phyloP scores from a whole-genome alignment of 345 rosid genomes.

The Citropsis articulata region DNA sequence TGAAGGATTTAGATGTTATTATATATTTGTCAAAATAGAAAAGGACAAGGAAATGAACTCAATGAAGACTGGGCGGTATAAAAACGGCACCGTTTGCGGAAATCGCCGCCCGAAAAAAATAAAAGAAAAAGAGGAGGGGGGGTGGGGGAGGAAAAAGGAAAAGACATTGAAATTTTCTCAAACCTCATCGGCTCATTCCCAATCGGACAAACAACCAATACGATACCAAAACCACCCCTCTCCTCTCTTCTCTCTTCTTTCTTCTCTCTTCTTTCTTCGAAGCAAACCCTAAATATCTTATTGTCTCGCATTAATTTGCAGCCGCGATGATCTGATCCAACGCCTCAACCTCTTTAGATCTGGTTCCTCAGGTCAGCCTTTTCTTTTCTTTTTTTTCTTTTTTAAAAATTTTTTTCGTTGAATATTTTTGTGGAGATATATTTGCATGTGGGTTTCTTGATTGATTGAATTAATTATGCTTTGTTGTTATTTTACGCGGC shows the following conservation, averaged over 20 bases:
- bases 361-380: slow-evolving; percentile 22
- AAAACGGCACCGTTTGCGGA: slow-evolving; percentile 22
- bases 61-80: not conserved
- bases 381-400: not conserved
- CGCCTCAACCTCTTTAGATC: slow-evolving; percentile 22
- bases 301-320: not conserved
- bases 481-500: not conserved
- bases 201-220: slow-evolving; percentile 9
- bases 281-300: slow-evolving; percentile 33
- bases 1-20: not conserved
- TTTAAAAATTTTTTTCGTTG: not conserved
- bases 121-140: not conserved
- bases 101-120: slow-evolving; percentile 22
- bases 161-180: slow-evolving; percentile 20
- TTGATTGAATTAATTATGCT: slow-evolving; percentile 3
- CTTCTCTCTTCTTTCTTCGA: slow-evolving; percentile 9
- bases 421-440: not conserved
- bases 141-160: slow-evolving; percentile 5
- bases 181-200: slow-evolving; percentile 40
- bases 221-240: slow-evolving; percentile 6
- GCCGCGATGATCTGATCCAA: slow-evolving; percentile 23
- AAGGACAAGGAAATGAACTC: too few relatives aligned
- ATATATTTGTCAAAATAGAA: not conserved
- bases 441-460: not conserved
- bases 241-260: not conserved